Percentiles rank a stretch among this genome's conserved stretches.
Evolutionary conservation across 345 rosid genomes (phyloP).

Genomic region (Clausena lansium): DNA sequence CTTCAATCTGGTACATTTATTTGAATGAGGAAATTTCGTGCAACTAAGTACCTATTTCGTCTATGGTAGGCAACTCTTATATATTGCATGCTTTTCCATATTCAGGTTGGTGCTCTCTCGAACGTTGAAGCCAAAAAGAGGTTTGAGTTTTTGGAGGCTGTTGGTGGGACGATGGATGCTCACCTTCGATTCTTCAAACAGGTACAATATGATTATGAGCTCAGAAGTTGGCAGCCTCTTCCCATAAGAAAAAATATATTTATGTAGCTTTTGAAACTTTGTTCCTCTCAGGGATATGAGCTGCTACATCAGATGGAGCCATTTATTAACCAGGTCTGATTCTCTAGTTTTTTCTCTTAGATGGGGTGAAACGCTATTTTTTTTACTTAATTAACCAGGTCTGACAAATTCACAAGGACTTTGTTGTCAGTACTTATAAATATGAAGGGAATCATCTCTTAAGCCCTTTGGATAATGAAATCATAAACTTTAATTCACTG

Average conservation of each 20-base stretch:
- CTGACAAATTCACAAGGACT: background rate
- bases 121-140: constrained; percentile 67
- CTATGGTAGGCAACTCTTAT: background rate
- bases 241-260: background rate
- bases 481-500: background rate
- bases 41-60: background rate
- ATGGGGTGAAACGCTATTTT: background rate
- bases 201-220: constrained; percentile 33
- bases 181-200: constrained; percentile 73
- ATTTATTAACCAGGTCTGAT: constrained; percentile 64
- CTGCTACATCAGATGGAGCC: constrained; percentile 79
- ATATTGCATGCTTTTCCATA: constrained; percentile 16
- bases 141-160: constrained; percentile 68
- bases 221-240: constrained; percentile 4
- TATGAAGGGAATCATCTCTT: background rate
- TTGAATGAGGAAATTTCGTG: background rate
- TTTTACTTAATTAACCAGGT: background rate
- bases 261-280: background rate
- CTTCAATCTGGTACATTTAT: constrained; percentile 53
- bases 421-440: background rate
- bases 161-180: constrained; percentile 71
- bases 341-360: background rate
- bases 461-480: background rate
- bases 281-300: constrained; percentile 63
- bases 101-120: constrained; percentile 66